Evolutionary conservation across 2,329 filamentous ascomycete genomes (phyloP).

Genomic region (Ascochyta koolunga): DNA sequence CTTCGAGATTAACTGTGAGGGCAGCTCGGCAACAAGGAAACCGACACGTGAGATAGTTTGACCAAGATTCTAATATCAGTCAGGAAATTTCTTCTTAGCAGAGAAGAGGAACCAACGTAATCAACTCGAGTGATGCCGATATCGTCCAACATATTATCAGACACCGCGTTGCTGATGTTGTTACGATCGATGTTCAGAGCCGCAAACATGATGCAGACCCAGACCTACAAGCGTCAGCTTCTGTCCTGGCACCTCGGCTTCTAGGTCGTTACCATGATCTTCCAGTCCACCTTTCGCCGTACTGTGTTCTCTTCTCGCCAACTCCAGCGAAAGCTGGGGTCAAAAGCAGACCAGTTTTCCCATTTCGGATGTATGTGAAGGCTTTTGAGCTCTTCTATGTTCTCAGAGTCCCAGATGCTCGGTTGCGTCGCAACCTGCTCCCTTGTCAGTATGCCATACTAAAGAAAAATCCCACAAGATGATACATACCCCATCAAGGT

Average conservation of each 20-base stretch:
- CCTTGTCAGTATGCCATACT: background rate
- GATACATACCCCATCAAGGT: constrained; percentile 11
- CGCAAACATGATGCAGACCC: constrained; percentile 59
- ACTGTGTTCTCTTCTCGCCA: constrained; percentile 57
- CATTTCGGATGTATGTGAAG: constrained; percentile 45
- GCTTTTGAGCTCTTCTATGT: constrained; percentile 11
- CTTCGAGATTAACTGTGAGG: constrained; percentile 51
- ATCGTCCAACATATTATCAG: constrained; percentile 30
- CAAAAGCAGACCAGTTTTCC: constrained; percentile 63
- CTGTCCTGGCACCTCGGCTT: constrained; percentile 40
- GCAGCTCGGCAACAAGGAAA: constrained; percentile 66
- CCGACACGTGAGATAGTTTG: constrained; percentile 71
- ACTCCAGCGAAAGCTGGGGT: constrained; percentile 60
- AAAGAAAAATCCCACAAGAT: background rate
- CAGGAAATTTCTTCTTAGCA: background rate
- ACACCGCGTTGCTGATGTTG: constrained; percentile 42
- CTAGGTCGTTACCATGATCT: constrained; percentile 10
- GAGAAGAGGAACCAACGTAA: background rate
- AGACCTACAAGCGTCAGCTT: constrained; percentile 47
- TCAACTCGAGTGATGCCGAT: constrained; percentile 19
- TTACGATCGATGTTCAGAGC: constrained; percentile 54
- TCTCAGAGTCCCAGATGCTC: constrained; percentile 14
- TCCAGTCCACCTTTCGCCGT: constrained; percentile 18
- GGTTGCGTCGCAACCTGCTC: constrained; percentile 17
- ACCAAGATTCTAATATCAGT: constrained; percentile 24